phyloP scores from a whole-genome alignment of 1,284 basidiomycete genomes.

The Pseudozyma flocculosa region DNA sequence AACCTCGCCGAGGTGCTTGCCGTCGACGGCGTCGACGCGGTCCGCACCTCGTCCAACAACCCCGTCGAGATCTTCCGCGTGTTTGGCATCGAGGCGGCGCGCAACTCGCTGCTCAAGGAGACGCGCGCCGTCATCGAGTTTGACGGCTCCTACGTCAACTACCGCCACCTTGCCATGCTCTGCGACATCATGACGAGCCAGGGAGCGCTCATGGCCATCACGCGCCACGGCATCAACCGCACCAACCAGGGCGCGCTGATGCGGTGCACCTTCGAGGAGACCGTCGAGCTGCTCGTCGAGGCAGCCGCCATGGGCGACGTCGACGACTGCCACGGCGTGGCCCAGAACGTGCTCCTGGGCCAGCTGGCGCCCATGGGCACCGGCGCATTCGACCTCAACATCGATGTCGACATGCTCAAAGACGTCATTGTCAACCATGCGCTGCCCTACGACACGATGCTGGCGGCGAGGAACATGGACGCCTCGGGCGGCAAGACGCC shows the following conservation, averaged over 20 bases:
- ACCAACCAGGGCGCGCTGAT: slow-evolving; percentile 76
- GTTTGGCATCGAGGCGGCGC: slow-evolving; percentile 96
- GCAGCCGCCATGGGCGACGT: slow-evolving; percentile 96
- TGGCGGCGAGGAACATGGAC: slow-evolving; percentile 58
- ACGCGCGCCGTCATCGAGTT: slow-evolving; percentile 85
- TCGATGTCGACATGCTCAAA: slow-evolving; percentile 98
- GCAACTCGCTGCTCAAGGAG: slow-evolving; percentile 89
- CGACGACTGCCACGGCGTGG: slow-evolving; percentile 96
- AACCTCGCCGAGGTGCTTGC: slow-evolving; percentile 69
- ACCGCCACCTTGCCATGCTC: slow-evolving; percentile 89
- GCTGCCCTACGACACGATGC: slow-evolving; percentile 66
- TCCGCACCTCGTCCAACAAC: slow-evolving; percentile 92
- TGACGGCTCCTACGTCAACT: slow-evolving; percentile 99
- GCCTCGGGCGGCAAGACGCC: slow-evolving; percentile 51
- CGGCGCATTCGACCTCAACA: slow-evolving; percentile 83
- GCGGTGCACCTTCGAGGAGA: slow-evolving; percentile 99
- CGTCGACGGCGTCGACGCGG: slow-evolving; percentile 89
- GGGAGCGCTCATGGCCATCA: slow-evolving; percentile 95
- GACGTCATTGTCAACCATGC: slow-evolving; percentile 97
- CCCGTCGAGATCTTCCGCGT: slow-evolving; percentile 94
- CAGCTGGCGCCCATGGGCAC: slow-evolving; percentile 83
- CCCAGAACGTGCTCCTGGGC: slow-evolving; percentile 97
- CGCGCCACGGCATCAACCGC: slow-evolving; percentile 97
- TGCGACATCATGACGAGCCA: slow-evolving; percentile 99
- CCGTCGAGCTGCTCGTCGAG: slow-evolving; percentile 98